Evolutionary conservation across 495 filamentous ascomycete species (phyloP).

Genomic region (Pyronema domesticum): DNA sequence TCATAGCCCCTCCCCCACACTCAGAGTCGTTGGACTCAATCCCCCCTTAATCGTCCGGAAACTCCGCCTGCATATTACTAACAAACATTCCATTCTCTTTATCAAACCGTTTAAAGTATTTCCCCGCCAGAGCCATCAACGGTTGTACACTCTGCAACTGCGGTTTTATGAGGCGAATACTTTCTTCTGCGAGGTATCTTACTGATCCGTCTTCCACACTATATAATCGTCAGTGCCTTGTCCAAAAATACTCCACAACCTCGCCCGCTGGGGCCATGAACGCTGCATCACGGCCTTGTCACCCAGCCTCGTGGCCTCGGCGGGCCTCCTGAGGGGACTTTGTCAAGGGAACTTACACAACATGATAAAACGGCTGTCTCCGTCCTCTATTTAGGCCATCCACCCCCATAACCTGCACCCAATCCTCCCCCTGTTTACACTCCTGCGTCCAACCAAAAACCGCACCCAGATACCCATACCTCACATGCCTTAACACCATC

Average conservation of each 20-base stretch:
- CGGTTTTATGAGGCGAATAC: constrained; percentile 40
- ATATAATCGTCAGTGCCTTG: not conserved
- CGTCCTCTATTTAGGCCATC: constrained; percentile 43
- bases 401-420: constrained; percentile 42
- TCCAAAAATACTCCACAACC: too few relatives aligned
- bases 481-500: constrained; percentile 64
- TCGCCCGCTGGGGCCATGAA: too few relatives aligned
- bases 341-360: constrained; percentile 50
- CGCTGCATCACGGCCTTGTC: too few relatives aligned
- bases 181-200: constrained; percentile 75
- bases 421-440: constrained; percentile 38
- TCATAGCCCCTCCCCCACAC: too few relatives aligned
- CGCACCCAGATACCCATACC: constrained; percentile 61
- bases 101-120: constrained; percentile 82
- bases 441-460: constrained; percentile 69
- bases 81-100: constrained; percentile 46
- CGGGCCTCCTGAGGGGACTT: too few relatives aligned
- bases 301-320: too few relatives aligned
- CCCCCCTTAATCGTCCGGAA: constrained; percentile 52
- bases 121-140: constrained; percentile 56
- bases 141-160: constrained; percentile 31
- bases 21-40: not conserved
- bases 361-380: constrained; percentile 67
- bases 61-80: constrained; percentile 70
- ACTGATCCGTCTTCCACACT: constrained; percentile 54